These are phyloP conservation scores for Neurospora sp. DNA, from an alignment of 2,329 filamentous ascomycete genomes.

Conservation along the genomic window DNA sequence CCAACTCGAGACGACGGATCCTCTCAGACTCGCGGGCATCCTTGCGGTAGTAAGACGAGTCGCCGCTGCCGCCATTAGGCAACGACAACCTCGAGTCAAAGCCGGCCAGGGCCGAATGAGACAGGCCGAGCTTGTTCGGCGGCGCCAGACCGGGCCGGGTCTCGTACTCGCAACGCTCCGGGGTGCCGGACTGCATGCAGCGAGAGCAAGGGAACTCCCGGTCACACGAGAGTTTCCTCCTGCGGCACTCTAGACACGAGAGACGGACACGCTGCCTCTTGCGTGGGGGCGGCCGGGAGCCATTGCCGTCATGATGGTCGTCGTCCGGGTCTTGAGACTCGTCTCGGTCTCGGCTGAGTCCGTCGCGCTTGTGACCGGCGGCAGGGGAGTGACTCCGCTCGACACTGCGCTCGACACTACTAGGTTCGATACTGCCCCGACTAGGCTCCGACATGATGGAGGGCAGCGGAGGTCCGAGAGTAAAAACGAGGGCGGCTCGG, in stretches of 20 bases:
- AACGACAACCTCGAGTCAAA: constrained; percentile 34
- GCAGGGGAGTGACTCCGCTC: constrained; percentile 9
- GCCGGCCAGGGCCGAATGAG: constrained; percentile 31
- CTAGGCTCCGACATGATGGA: constrained; percentile 19
- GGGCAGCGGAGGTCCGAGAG: neutral
- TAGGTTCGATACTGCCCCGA: constrained; percentile 4
- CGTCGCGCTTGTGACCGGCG: neutral
- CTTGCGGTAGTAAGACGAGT: constrained; percentile 25
- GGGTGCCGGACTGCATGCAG: constrained; percentile 52
- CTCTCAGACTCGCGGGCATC: constrained; percentile 44
- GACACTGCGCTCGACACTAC: constrained; percentile 11
- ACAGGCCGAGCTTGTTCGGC: constrained; percentile 36
- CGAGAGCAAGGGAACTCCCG: constrained; percentile 52
- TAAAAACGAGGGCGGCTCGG: neutral
- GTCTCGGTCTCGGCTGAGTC: neutral
- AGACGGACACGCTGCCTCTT: constrained; percentile 51
- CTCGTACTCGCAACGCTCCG: constrained; percentile 51
- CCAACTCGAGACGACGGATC: constrained; percentile 49
- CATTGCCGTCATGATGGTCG: constrained; percentile 5
- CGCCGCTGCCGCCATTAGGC: constrained; percentile 29
- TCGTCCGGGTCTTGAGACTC: neutral
- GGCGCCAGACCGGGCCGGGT: constrained; percentile 32
- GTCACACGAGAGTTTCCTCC: constrained; percentile 52
- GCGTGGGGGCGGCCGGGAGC: constrained; percentile 30
- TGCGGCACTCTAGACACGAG: constrained; percentile 50